Evolutionary conservation across 257 asterid species (phyloP), one percentile per base, ranked within the genome.

Genomic region (Coffea canephora): DNA sequence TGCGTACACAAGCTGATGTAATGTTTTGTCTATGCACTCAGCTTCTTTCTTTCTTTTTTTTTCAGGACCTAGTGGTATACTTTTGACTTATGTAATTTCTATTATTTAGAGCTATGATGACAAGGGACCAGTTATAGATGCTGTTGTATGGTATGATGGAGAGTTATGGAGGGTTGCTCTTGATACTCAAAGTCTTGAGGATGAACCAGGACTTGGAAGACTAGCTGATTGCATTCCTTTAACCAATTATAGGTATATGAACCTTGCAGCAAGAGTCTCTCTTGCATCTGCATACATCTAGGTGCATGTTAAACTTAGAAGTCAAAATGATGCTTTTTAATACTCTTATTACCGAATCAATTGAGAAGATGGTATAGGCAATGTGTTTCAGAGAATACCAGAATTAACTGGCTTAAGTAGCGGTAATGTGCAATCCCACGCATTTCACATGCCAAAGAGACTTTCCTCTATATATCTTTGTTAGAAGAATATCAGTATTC

Each of bases 71-170:
- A 59, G 70, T 64, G 77, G 39, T 76, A 54, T 84, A 31, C 59
- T 78, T 84, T 79, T 77, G 73, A 71, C 77, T 77, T 49, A 77
- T 78, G 73, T 45, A 77, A 78, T 61, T 71, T 73, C 8, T 76
- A 62, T 62, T 61, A 64, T 69, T 66, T 86, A 95, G 99, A 91
- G 87, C 87, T 95, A 92, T 77, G 97, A 93, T 80, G 99, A 95
- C 83, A 95, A 92, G 84, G 98, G 99, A 73, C 98, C 99, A 71
- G 84, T 90, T 48, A 87, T 95, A 82, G 99, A 95, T 90, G 99
- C 97, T 82, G 99, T 95, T 65, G 98, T 93, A 69, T 95, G 99
- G 99, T 93, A 95, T 78, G 99, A 95, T 78, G 99, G 99, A 78
- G 95, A 91, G 79, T 83, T 89, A 79, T 95, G 98, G 98, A 91